phyloP scores from a whole-genome alignment of 192 early-diverging fungal genomes.

The Gamsiella multidivaricata region DNA sequence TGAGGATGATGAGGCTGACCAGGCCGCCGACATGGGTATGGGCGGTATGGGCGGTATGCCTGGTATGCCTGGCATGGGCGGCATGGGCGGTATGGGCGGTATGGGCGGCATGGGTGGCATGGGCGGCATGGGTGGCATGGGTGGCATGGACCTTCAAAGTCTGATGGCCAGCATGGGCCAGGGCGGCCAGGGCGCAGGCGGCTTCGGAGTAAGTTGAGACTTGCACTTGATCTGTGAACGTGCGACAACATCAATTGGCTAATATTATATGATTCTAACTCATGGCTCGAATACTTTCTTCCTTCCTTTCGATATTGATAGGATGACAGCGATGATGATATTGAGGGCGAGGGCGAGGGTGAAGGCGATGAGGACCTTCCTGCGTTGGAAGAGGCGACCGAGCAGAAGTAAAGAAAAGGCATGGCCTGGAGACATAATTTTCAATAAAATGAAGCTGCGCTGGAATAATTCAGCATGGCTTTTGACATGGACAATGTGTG shows the following conservation, averaged over 20 bases:
- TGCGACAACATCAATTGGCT: no score
- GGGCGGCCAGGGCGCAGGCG: conserved; percentile 13
- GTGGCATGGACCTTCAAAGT: conserved; percentile 15
- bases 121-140: conserved; percentile 12
- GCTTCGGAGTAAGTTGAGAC: not conserved
- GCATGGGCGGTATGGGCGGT: conserved; percentile 28
- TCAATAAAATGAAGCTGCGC: no score
- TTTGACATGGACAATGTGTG: no score
- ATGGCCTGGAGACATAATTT: no score
- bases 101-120: conserved; percentile 20
- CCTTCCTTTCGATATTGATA: conserved; percentile 2
- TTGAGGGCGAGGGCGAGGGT: no score
- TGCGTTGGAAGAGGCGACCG: conserved; percentile 24
- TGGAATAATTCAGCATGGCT: no score
- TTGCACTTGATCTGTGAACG: not conserved
- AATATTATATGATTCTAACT: no score
- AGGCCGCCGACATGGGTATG: conserved; percentile 46
- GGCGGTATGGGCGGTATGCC: conserved; percentile 47
- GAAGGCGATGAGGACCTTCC: conserved; percentile 40
- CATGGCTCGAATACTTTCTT: no score
- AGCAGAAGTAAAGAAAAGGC: conserved; percentile 36
- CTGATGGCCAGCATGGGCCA: conserved; percentile 28
- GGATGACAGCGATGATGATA: conserved; percentile 29
- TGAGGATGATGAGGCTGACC: conserved; percentile 69
- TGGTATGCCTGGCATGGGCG: conserved; percentile 34